Evolutionary conservation across 1,139 yeast genomes (phyloP).

Genomic region (Hansenula lynferdii): DNA sequence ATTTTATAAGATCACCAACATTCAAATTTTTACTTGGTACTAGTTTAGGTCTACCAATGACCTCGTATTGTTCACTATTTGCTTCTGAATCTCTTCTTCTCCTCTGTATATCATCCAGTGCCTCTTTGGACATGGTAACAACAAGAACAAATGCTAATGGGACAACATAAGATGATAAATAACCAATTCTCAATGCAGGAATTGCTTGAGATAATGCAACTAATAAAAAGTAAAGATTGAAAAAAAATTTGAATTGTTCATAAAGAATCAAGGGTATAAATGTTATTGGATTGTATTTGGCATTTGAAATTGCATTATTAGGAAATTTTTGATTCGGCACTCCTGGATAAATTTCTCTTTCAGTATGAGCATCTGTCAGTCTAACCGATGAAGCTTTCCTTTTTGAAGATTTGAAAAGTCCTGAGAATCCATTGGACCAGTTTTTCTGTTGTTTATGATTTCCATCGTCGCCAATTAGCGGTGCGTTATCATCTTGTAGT

Average conservation of each 20-base stretch:
- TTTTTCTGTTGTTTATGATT: conserved; percentile 2
- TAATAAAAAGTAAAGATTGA: conserved; percentile 83
- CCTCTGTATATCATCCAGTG: conserved; percentile 88
- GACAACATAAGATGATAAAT: conserved; percentile 85
- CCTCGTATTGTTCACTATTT: conserved; percentile 77
- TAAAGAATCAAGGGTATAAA: conserved; percentile 86
- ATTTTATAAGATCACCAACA: conserved; percentile 83
- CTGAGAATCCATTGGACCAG: conserved; percentile 8
- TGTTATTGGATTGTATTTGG: conserved; percentile 85
- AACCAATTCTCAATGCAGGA: conserved; percentile 92
- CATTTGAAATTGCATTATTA: conserved; percentile 85
- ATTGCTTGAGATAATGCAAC: conserved; percentile 93
- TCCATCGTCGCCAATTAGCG: conserved; percentile 11
- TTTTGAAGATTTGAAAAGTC: conserved; percentile 3
- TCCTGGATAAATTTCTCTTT: conserved; percentile 36
- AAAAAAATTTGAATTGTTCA: conserved; percentile 96
- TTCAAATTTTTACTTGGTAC: conserved; percentile 63
- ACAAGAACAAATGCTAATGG: conserved; percentile 90
- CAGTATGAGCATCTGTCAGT: conserved; percentile 28
- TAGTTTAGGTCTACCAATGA: conserved; percentile 43
- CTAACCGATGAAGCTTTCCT: conserved; percentile 19
- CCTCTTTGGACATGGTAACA: conserved; percentile 95
- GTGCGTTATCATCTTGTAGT: conserved; percentile 21
- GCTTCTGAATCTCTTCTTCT: conserved; percentile 88
- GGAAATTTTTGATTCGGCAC: conserved; percentile 44